Conservation (phyloP, 2,329 filamentous ascomycete genomes). For the Fusarium clavum region DNA sequence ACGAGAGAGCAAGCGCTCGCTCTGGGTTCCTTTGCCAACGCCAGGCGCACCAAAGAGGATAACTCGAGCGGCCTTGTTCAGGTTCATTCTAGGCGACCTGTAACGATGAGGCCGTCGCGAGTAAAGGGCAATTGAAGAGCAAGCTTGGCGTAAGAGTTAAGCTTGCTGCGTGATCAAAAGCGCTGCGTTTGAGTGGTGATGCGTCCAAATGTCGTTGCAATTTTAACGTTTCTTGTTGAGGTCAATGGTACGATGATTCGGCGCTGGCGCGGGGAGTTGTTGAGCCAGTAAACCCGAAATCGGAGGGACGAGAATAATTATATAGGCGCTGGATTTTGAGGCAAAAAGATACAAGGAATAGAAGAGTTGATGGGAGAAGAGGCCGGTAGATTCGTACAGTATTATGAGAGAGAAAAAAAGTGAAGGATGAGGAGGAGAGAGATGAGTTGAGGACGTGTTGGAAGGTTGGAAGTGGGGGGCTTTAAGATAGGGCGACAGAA, state of each 20-base stretch:
- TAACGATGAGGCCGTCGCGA: slow-evolving; percentile 37
- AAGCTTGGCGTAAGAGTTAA: neutral
- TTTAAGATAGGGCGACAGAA: slow-evolving; percentile 25
- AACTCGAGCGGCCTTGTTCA: slow-evolving; percentile 85
- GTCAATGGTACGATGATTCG: slow-evolving; percentile 24
- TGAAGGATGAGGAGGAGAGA: slow-evolving; percentile 13
- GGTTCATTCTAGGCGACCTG: slow-evolving; percentile 64
- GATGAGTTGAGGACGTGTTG: slow-evolving; percentile 13
- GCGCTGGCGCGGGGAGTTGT: slow-evolving; percentile 35
- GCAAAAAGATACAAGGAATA: neutral
- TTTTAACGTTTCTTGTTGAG: slow-evolving; percentile 34
- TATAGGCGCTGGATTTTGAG: neutral
- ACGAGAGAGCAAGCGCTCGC: slow-evolving; percentile 84
- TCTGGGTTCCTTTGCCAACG: slow-evolving; percentile 96
- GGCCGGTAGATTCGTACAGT: slow-evolving; percentile 4
- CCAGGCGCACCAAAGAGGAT: slow-evolving; percentile 97
- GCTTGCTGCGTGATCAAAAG: neutral
- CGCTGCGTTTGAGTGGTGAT: neutral
- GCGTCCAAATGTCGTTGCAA: slow-evolving; percentile 15
- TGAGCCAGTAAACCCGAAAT: slow-evolving; percentile 18
- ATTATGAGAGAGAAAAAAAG: slow-evolving; percentile 17
- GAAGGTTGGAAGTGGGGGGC: slow-evolving; percentile 35
- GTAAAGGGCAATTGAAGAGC: neutral
- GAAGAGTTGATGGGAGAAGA: neutral
- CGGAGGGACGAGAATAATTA: neutral